A percentile compares a stretch with the other conserved stretches of the same genome.
Evolutionary conservation across 768 basidiomycete species (phyloP).

Genomic region (Clitopilus hobsonii): DNA sequence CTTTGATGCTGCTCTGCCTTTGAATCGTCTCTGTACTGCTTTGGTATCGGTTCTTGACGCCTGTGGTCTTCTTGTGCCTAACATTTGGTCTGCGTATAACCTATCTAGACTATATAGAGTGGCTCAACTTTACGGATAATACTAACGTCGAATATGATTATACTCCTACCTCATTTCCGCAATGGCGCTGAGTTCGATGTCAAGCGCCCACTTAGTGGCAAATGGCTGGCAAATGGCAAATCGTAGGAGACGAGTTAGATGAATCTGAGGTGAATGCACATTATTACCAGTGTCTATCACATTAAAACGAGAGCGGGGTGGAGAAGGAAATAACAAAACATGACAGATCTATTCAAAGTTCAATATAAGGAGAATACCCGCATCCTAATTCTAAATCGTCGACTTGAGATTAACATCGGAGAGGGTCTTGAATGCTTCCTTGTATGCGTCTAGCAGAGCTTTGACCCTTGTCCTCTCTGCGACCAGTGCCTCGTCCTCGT

Average conservation of each 20-base stretch:
- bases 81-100: background rate
- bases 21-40: background rate
- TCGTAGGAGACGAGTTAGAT: background rate
- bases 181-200: no score
- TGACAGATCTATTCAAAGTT: background rate
- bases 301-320: background rate
- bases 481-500: conserved; percentile 94
- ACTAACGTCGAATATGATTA: background rate
- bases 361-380: conserved; percentile 7
- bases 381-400: conserved; percentile 14
- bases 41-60: conserved; percentile 1
- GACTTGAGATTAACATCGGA: conserved; percentile 80
- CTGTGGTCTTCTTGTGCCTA: background rate
- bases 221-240: no score
- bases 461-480: conserved; percentile 93
- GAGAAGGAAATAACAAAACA: background rate
- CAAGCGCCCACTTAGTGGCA: no score
- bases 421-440: conserved; percentile 85
- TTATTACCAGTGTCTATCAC: background rate
- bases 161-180: no score
- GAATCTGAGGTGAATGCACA: no score
- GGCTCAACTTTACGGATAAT: background rate
- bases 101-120: background rate
- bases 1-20: background rate
- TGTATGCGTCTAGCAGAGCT: conserved; percentile 92